A percentile compares a stretch with the other conserved stretches of the same genome.
Evolutionary conservation across 2,329 filamentous ascomycete species (phyloP).

Genomic region (Trichoderma harzianum): DNA sequence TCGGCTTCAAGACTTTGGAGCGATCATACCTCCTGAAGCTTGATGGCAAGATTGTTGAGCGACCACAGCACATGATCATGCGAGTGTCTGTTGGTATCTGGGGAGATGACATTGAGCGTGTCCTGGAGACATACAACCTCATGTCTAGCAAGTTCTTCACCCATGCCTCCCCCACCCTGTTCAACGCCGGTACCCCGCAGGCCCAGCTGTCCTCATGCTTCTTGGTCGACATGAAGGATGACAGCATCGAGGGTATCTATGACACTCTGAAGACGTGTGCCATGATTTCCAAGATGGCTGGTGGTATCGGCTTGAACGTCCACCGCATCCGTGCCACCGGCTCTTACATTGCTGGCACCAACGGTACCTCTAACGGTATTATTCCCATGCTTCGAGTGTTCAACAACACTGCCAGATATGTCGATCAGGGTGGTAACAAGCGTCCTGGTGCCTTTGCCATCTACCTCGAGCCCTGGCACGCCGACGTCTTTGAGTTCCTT

Average conservation of each 20-base stretch:
- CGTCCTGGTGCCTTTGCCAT: constrained; percentile 97
- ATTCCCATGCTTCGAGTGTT: constrained; percentile 97
- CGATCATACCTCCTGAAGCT: constrained; percentile 95
- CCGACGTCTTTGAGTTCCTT: constrained; percentile 95
- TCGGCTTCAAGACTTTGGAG: constrained; percentile 98
- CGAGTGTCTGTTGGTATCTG: constrained; percentile 96
- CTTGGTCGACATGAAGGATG: constrained; percentile 98
- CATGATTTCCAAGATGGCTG: constrained; percentile 99
- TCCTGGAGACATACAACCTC: constrained; percentile 95
- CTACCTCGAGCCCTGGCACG: constrained; percentile 98
- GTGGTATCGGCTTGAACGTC: constrained; percentile 93
- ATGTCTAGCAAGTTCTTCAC: constrained; percentile 99
- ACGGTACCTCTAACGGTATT: constrained; percentile 96
- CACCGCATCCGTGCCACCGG: constrained; percentile 96
- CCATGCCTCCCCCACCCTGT: constrained; percentile 94
- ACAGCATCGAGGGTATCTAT: constrained; percentile 99
- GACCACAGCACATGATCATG: constrained; percentile 99
- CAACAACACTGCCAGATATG: constrained; percentile 98
- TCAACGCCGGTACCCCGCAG: constrained; percentile 94
- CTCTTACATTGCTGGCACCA: constrained; percentile 96
- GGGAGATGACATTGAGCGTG: constrained; percentile 89
- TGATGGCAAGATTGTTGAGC: constrained; percentile 92
- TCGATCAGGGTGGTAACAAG: constrained; percentile 99
- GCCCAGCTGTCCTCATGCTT: constrained; percentile 97
- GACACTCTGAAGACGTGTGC: constrained; percentile 98